These are phyloP conservation scores for Yamadazyma siamensis DNA, from an alignment of 1,139 yeast species.

Conservation along the genomic window DNA sequence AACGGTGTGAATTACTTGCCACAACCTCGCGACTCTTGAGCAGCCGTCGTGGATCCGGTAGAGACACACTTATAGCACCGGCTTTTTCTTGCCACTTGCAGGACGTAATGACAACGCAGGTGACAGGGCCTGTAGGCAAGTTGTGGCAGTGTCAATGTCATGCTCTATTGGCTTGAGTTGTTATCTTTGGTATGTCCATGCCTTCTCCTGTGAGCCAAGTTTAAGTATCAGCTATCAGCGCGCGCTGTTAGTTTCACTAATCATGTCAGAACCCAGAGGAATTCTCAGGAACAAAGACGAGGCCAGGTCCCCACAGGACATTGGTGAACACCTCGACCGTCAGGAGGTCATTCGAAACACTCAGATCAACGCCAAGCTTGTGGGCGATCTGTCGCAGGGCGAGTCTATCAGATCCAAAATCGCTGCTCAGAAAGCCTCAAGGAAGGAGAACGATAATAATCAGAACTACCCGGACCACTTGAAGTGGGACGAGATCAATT, in stretches of 20 bases:
- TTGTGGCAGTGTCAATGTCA: too few species aligned
- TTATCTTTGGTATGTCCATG: too few species aligned
- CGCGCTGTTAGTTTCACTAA: background rate
- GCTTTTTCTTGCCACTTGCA: too few species aligned
- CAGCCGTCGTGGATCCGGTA: too few species aligned
- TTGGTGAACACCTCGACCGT: conserved; percentile 29
- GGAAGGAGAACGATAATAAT: conserved; percentile 8
- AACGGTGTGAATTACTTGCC: background rate
- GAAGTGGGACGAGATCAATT: conserved; percentile 69
- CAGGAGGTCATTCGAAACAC: conserved; percentile 46
- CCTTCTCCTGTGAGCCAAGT: too few species aligned
- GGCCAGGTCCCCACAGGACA: conserved; percentile 4
- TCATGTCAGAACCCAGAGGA: conserved; percentile 32
- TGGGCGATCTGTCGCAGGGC: conserved; percentile 29
- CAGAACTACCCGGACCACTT: conserved; percentile 7
- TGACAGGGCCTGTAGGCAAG: too few species aligned
- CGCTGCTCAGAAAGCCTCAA: conserved; percentile 23
- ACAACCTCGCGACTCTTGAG: background rate
- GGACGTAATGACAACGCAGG: too few species aligned
- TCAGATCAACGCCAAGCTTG: conserved; percentile 36
- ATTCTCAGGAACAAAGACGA: conserved; percentile 38
- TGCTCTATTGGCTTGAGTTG: too few species aligned
- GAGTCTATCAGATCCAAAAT: conserved; percentile 39
- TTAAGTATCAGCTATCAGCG: too few species aligned
- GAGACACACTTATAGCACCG: too few species aligned